These are phyloP conservation scores for Neurospora discreta DNA, from an alignment of 495 filamentous ascomycete genomes.

Conservation along the genomic window DNA sequence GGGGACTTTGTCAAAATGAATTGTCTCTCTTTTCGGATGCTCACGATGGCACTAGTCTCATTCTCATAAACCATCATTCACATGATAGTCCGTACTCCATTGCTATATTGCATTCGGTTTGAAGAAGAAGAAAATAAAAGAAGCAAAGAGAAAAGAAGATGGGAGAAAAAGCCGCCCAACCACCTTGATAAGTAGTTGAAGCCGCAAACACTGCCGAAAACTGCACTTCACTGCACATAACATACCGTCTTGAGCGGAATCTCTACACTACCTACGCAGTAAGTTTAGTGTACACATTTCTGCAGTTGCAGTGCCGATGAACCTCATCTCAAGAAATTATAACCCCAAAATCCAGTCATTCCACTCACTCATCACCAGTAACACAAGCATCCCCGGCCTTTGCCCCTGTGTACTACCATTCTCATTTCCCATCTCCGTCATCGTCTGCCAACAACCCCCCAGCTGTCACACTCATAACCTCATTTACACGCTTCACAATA, in stretches of 20 bases:
- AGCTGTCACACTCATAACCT: neutral
- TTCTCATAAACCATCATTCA: neutral
- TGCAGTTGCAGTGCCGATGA: neutral
- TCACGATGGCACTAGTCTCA: neutral
- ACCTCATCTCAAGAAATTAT: neutral
- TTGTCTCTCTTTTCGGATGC: neutral
- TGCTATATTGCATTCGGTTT: no score
- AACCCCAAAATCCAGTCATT: neutral
- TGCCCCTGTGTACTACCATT: neutral
- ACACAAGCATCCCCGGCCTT: neutral
- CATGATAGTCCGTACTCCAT: neutral
- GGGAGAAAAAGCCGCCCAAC: neutral
- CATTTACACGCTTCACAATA: neutral
- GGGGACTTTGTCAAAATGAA: neutral
- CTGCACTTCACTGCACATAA: neutral
- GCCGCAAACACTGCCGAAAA: neutral
- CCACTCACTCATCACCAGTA: neutral
- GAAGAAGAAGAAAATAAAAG: neutral
- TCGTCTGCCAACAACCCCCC: neutral
- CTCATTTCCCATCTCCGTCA: neutral
- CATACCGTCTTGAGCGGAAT: neutral
- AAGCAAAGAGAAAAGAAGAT: neutral
- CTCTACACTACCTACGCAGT: neutral
- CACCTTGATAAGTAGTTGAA: neutral
- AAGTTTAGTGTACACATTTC: neutral